Conservation (phyloP, 768 basidiomycete species). For the Auriscalpium vulgare region DNA sequence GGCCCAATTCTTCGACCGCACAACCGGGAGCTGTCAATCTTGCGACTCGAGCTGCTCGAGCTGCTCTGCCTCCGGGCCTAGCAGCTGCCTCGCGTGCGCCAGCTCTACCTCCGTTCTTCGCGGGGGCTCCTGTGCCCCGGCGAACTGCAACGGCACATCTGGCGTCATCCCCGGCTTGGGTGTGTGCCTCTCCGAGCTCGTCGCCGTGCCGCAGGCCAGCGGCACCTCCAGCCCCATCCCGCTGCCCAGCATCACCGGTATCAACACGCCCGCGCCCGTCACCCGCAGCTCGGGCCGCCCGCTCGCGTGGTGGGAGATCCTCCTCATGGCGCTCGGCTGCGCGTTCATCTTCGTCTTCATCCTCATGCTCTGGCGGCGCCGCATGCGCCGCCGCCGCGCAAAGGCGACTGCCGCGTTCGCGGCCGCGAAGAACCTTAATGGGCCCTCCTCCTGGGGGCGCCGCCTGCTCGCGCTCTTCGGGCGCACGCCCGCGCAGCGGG, state of each 20-base stretch:
- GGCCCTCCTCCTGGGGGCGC: conserved; percentile 43
- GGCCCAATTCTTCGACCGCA: conserved; percentile 62
- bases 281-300: conserved; percentile 18
- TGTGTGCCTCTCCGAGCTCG: conserved; percentile 71
- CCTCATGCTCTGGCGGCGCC: conserved; percentile 63
- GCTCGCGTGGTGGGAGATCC: conserved; percentile 77
- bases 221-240: conserved; percentile 33
- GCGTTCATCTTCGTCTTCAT: conserved; percentile 68
- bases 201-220: conserved; percentile 40
- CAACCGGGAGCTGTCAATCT: conserved; percentile 53
- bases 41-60: conserved; percentile 77
- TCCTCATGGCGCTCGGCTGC: conserved; percentile 76
- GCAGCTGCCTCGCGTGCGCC: conserved; percentile 68
- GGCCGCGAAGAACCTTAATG: conserved; percentile 44
- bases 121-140: conserved; percentile 53
- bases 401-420: conserved; percentile 62
- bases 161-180: conserved; percentile 64
- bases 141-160: conserved; percentile 46
- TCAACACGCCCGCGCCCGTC: conserved; percentile 40
- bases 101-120: conserved; percentile 54
- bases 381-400: conserved; percentile 58
- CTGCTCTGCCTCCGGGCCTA: conserved; percentile 62
- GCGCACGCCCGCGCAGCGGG: conserved; percentile 23
- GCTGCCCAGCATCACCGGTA: conserved; percentile 50
- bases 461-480: conserved; percentile 50